Base-by-base conservation (phyloP, 139 green algal genomes). In the Nannochloris sp. region DNA sequence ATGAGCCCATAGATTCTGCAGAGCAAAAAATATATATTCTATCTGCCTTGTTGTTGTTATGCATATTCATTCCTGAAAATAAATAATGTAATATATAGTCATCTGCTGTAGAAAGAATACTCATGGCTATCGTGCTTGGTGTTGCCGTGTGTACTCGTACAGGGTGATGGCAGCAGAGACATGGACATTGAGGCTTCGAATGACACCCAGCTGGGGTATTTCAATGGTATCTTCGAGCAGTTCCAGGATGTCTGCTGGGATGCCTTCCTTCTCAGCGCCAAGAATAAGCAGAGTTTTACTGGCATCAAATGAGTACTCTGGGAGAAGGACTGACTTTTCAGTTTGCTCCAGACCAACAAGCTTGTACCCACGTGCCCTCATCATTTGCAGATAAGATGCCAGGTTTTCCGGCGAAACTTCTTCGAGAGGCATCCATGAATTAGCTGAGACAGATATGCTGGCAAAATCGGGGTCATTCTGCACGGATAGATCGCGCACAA, bases 311-410 rank as follows among this genome's bases (percentile, higher is more conserved):
- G 8, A 27, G 10, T 71, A 83, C 60, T 57, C 71, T 74, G 61
- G 79, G 53, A 36, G 61, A 46, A 62, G 57, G 59, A 69, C 46
- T 27, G 75, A 88, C 34, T 91, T 83, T 7, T 78, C 69, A 1
- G 87, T 97, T 75, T 97, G 90, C 74, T 97, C 90, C 29, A 97
- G 75, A 8, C 89, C 87, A 29, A 97, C 63, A 10, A 96, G 61
- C 11, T 64, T 67, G 73, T 88, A 96, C 6, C 88, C 87, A 27
- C 80, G 59, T 6, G 65, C 50, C 10, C 67, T 63, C 75, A 81
- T 73, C 8, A 57, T 37, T 15, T 65, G 37, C 55, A 97, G 78
- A 75, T 82, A 97, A 1, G 75, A 14, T 18, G 75, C 50, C 29
- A 97, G 73, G 3, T 56, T 69, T 7, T 48, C 50, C 34, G 53